Base-by-base conservation (phyloP, 2,329 filamentous ascomycete genomes). In the Zasmidium citrigriseum region DNA sequence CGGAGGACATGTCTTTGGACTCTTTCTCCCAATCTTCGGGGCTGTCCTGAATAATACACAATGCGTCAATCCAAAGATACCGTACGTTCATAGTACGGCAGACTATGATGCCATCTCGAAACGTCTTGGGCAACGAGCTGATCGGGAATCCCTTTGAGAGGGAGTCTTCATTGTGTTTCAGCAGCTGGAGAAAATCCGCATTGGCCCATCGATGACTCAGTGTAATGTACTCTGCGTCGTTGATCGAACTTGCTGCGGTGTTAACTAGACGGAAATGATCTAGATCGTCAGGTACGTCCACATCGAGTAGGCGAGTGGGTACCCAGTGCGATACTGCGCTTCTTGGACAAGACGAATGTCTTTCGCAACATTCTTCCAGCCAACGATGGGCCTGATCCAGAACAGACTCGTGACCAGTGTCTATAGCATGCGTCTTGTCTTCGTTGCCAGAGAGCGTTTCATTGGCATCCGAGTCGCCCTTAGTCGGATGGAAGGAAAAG, bases 21-120 rank as follows among this genome's bases (percentile, higher is more conserved):
- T 59, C 52, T 12, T 14, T 44, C 20, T 44, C 18, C 59, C 59
- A 66, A 53, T 66, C 62, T 50, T 55, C 57, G 3, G n/a, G 41
- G 24, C 34, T 34, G 41, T 57, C 48, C 49, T 60, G 60, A 14
- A 62, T 45, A 34, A 60, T 59, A 46, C 57, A 60, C 18, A 62
- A 49, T 3, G 57, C 45, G 41, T 62, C 60, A 20, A 62, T 62
- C 60, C 60, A 62, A 3, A 63, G 38, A 48, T 61, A 61, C 29
- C 38, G 41, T 9, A 55, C 23, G 34, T 44, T 24, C 11, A 59
- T 27, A 14, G 7, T n/a, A n/a, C 24, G 44, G n/a, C 22, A 38
- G 34, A 49, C 24, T 9, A 7, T 11, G 20, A 55, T 38, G 16
- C 38, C 52, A 25, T 58, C 56, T 4, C 20, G 52, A 24, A 38